A percentile compares a stretch with the other conserved stretches of the same genome.
Conservation (phyloP, 805 yeast species). For the Ogataea philodendri region DNA sequence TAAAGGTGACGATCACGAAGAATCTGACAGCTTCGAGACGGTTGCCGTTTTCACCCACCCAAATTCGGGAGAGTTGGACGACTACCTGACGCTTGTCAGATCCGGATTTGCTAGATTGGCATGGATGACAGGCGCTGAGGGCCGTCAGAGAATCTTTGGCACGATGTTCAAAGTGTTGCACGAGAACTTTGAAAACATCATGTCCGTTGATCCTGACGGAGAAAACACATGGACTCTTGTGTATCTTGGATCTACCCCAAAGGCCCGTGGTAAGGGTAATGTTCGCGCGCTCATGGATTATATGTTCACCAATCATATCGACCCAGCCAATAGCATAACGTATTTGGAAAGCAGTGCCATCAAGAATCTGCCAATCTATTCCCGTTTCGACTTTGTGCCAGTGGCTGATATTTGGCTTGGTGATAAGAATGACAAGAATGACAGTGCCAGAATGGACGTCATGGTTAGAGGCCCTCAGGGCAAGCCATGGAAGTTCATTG, state of each 20-base stretch:
- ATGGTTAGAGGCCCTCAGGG: conserved; percentile 39
- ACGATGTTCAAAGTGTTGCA: conserved; percentile 52
- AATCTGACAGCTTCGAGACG: conserved; percentile 43
- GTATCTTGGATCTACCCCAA: conserved; percentile 36
- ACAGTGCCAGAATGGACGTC: conserved; percentile 38
- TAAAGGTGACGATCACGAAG: conserved; percentile 40
- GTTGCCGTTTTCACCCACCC: conserved; percentile 56
- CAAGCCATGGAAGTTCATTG: conserved; percentile 28
- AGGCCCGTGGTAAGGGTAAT: conserved; percentile 58
- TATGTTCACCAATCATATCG: conserved; percentile 47
- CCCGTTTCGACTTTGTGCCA: conserved; percentile 48
- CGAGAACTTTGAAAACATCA: conserved; percentile 44
- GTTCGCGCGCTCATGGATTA: conserved; percentile 48
- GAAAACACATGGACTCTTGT: conserved; percentile 35
- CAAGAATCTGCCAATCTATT: conserved; percentile 51
- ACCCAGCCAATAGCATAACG: conserved; percentile 38
- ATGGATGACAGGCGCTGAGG: conserved; percentile 46
- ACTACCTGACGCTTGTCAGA: conserved; percentile 46
- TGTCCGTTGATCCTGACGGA: conserved; percentile 37
- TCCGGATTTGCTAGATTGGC: conserved; percentile 54
- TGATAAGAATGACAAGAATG: conserved; percentile 28
- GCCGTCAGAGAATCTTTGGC: conserved; percentile 48
- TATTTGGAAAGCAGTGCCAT: conserved; percentile 51
- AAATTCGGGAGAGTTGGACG: conserved; percentile 42
- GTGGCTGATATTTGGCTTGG: conserved; percentile 48